Evolutionary conservation across 352 stramenopile species (phyloP), one percentile per base, ranked within the genome.

Genomic region (Phytopythium chamaehyphon): DNA sequence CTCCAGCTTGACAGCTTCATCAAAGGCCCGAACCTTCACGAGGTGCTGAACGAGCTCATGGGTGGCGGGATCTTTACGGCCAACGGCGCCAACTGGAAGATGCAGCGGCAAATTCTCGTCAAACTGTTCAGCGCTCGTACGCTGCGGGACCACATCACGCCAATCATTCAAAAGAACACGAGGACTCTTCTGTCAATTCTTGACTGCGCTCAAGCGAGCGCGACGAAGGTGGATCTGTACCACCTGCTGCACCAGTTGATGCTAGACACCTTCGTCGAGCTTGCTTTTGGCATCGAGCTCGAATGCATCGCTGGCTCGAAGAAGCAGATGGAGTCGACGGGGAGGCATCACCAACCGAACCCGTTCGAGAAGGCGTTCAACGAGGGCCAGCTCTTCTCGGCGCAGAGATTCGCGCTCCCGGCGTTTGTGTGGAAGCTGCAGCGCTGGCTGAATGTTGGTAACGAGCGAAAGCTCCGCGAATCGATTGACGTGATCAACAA

Each of bases 71-170:
- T 93, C 45, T 71, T 89, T 46, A 58, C 66, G 7, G 51, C 66
- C 14, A 75, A 93, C 55, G 75, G 77, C 23, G 61, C 68, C 33
- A 64, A 65, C 18, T 93, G 79, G 79, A 66, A 67, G n/a, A 46
- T 65, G 14, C 82, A 93, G 55, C 73, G 82, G 43, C 83, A 83
- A 53, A 73, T 65, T 12, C 70, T 85, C 47, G 88, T 80, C 26
- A 85, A 94, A 44, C 82, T 96, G 21, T 93, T 93, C 26, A 86
- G 73, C 22, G 72, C 64, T 40, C 57, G 55, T 21, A 51, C 61
- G 11, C 52, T 83, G 39, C 62, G 69, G 2, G 64, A 77, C 11
- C 54, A 57, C 36, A 66, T 66, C 51, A 45, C 47, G 14, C 50
- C 55, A 19, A 49, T 64, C 7, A 47, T 64, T 18, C 55, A 63